Evolutionary conservation across 2,329 filamentous ascomycete species (phyloP).

Genomic region (Penicillium digitatum): DNA sequence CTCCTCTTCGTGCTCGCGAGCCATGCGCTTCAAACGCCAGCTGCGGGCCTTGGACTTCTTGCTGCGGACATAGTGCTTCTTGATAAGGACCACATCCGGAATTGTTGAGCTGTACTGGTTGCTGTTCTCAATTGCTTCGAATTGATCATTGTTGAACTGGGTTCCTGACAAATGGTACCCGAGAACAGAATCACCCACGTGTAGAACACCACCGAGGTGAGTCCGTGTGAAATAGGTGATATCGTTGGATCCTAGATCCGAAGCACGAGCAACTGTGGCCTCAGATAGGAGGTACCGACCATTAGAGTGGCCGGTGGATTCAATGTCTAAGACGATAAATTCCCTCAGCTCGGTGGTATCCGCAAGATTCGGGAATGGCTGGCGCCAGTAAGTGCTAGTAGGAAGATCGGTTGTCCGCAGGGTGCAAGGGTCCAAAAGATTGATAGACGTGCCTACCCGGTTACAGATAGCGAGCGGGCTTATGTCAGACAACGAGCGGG

Average conservation of each 20-base stretch:
- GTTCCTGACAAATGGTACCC: conserved; percentile 87
- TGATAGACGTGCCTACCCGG: conserved; percentile 82
- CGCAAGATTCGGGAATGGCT: conserved; percentile 77
- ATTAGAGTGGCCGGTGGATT: conserved; percentile 68
- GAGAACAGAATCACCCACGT: conserved; percentile 86
- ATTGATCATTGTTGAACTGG: conserved; percentile 87
- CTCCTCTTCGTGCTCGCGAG: conserved; percentile 75
- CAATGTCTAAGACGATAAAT: conserved; percentile 93
- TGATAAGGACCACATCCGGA: conserved; percentile 90
- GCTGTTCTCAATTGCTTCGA: conserved; percentile 75
- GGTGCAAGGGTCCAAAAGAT: conserved; percentile 83
- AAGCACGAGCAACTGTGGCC: conserved; percentile 78
- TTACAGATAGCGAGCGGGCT: conserved; percentile 80
- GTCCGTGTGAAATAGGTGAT: conserved; percentile 85
- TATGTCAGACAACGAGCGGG: conserved; percentile 84
- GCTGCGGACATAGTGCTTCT: conserved; percentile 89
- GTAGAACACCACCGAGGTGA: conserved; percentile 79
- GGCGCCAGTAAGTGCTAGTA: conserved; percentile 80
- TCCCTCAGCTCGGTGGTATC: conserved; percentile 83
- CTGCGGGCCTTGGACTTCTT: conserved; percentile 78
- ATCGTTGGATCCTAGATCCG: conserved; percentile 82
- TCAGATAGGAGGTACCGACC: conserved; percentile 84
- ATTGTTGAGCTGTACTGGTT: conserved; percentile 72
- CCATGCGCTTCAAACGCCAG: conserved; percentile 95
- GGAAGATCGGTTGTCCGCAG: conserved; percentile 86